Evolutionary conservation across 2,329 filamentous ascomycete genomes (phyloP).

Genomic region (Lojkania enalia): DNA sequence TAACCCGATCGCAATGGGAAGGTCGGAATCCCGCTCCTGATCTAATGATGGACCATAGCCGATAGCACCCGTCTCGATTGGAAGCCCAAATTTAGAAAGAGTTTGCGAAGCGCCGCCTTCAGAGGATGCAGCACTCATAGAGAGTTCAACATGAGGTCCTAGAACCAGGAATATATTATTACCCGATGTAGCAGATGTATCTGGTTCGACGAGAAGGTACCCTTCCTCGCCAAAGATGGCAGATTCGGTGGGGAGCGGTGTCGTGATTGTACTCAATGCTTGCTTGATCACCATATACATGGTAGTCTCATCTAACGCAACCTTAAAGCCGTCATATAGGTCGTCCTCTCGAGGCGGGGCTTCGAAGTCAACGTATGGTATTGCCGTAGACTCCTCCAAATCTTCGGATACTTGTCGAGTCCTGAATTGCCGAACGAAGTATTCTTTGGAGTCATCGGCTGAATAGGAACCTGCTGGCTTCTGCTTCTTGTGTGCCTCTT

Average conservation of each 20-base stretch:
- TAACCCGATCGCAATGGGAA: too few relatives aligned
- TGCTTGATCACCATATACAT: slow-evolving; percentile 5
- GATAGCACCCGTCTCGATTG: too few relatives aligned
- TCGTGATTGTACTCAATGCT: background rate
- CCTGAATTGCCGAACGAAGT: slow-evolving; percentile 1
- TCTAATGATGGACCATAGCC: too few relatives aligned
- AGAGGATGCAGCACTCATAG: too few relatives aligned
- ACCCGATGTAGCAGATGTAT: background rate
- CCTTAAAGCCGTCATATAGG: background rate
- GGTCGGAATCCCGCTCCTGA: too few relatives aligned
- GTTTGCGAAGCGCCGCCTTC: too few relatives aligned
- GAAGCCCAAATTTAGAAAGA: too few relatives aligned
- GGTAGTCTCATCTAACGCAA: slow-evolving; percentile 8
- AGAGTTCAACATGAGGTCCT: too few relatives aligned
- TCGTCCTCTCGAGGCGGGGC: too few relatives aligned
- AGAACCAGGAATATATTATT: too few relatives aligned
- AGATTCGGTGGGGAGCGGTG: background rate
- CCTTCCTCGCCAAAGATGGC: slow-evolving; percentile 1
- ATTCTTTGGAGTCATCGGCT: background rate
- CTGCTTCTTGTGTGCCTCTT: background rate
- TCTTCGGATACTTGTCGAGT: background rate
- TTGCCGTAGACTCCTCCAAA: background rate
- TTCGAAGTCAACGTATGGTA: background rate
- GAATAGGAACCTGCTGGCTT: background rate
- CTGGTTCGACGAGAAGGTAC: background rate